Base-by-base conservation (phyloP, 179 eudicot genomes). In the Carnegiea gigantea region DNA sequence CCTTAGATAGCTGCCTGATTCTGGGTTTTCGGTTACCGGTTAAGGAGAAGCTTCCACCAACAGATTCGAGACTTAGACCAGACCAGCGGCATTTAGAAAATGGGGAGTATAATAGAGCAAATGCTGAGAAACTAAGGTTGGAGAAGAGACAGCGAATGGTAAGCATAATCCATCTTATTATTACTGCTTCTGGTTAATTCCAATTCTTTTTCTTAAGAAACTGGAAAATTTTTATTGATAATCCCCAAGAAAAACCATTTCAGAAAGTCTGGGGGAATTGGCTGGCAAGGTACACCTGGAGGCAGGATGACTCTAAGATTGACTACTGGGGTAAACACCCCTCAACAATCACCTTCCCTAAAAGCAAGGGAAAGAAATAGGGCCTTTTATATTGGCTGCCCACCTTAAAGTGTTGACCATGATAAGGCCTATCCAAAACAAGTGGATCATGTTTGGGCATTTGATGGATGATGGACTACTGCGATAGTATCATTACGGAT, bases 21-120 rank as follows among this genome's bases (percentile, higher is more conserved):
- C 72, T 51, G 74, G 85, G 70, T 84, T 78, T 86, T 86, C 90
- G 64, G 76, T 89, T 44, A 87, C 82, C 86, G 83, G 80, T 86
- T 80, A 86, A 95, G 98, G 98, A 93, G 88, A 93, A 86, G 87
- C 97, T 95, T 62, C 98, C 98, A 13, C 95, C 97, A 49, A 95
- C 98, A 20, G 98, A 95, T 85, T 95, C 98, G 70, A 93, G 98
- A 78, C 92, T 95, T 53, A 90, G 98, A 89, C 98, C 98, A 26
- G 98, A 95, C 78, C 98, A 95, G 87, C 86, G 98, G 26, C 88
- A 89, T 88, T 84, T 95, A 59, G 98, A 95, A 88, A 95, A 95
- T 53, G 98, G 98, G 71, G 98, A 95, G 82, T 95, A 90, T 77
- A 98, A 91, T 49, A 89, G 82, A 83, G 97, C 98, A 48, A 93